Conservation (phyloP, 2,329 filamentous ascomycete species). For the Epichloe gansuensis region DNA sequence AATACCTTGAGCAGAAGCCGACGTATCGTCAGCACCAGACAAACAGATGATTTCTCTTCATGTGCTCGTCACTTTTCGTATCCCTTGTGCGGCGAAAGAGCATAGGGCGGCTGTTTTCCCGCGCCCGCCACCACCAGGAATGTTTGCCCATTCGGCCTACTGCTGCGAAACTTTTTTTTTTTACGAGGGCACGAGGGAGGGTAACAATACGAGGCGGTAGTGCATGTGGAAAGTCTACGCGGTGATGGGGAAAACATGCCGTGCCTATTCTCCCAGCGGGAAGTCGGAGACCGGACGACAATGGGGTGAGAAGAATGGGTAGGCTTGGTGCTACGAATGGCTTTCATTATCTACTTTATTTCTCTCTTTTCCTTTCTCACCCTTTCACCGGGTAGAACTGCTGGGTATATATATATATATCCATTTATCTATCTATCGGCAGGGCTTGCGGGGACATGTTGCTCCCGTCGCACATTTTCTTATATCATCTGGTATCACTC, state of each 20-base stretch:
- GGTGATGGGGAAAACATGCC: background rate
- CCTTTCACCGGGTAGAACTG: background rate
- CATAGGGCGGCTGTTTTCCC: too few relatives aligned
- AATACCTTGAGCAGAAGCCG: slow-evolving; percentile 13
- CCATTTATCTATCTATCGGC: too few relatives aligned
- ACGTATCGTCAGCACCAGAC: slow-evolving; percentile 1
- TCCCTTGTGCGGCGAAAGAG: background rate
- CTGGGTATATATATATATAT: background rate
- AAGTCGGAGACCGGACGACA: background rate
- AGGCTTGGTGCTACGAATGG: background rate
- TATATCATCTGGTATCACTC: too few relatives aligned
- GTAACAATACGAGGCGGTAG: background rate
- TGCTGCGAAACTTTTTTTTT: background rate
- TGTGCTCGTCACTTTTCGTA: background rate
- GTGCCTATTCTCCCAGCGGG: background rate
- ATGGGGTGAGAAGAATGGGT: background rate
- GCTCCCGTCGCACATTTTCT: too few relatives aligned
- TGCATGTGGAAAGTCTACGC: background rate
- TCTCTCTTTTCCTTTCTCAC: background rate
- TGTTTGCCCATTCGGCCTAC: too few relatives aligned
- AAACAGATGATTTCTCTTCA: background rate
- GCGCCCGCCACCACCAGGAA: too few relatives aligned
- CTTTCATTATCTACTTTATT: background rate
- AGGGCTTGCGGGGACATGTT: too few relatives aligned
- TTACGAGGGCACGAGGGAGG: too few relatives aligned